Base-by-base conservation (phyloP, 176 grass and related monocot genomes). In the Otatea glauca region DNA sequence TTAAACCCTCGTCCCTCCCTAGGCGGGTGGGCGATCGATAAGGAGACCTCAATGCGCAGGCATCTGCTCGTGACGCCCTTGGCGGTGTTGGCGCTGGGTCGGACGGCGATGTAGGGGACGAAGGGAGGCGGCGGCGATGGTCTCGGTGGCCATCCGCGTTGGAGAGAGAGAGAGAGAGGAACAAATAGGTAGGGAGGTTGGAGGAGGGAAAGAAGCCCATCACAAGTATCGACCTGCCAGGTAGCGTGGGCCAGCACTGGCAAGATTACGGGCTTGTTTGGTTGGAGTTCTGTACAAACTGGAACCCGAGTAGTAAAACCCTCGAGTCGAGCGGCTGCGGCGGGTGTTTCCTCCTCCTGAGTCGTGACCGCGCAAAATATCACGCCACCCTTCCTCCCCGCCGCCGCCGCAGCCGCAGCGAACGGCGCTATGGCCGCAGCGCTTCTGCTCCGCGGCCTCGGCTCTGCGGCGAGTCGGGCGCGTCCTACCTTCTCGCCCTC, bases 401-500 rank as follows among this genome's bases (percentile, higher is more conserved):
- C 51, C 83, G 70, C 59, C 73, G 32, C 44, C 58, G 58, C 1
- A 29, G 29, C 77, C 82, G 71, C 72, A 17, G 77, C 47, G 69
- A 84, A 68, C 86, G n/a, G n/a, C n/a, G 67, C 82, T 37, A 92
- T 92, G 94, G 94, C 88, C 48, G 91, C 88, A 81, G 90, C 74
- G 64, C 74, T 94, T 1, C 79, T 99, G 56, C 88, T 96, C 65
- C 93, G 93, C 85, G 88, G 91, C 75, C 90, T 99, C 77, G 88
- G 87, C 50, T 85, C 91, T 34, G 88, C 83, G 58, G 68, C 72
- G 55, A 80, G 72, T 58, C 85, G 80, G 74, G 63, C 66, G 23
- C 59, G 69, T 17, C n/a, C 51, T 35, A 6, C 27, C 48, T 77
- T 76, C 9, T 20, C 78, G 4, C n/a, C 77, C 6, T 49, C 37